Evolutionary conservation across 768 basidiomycete genomes (phyloP).

Genomic region (Exidia glandulosa): DNA sequence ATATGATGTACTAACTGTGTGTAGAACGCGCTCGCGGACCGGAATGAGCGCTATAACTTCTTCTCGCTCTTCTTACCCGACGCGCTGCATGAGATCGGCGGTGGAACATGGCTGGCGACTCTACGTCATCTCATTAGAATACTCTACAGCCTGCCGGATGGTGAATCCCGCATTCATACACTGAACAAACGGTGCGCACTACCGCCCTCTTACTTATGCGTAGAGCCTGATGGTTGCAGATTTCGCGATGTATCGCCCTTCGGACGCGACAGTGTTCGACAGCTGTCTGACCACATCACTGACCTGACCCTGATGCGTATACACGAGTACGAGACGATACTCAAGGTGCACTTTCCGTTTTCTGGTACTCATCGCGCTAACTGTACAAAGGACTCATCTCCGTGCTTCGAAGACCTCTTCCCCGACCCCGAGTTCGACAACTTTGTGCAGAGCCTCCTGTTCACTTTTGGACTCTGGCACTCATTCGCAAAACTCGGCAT

Average conservation of each 20-base stretch:
- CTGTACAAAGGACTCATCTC: too few relatives aligned
- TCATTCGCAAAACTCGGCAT: conserved; percentile 5
- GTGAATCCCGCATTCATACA: not conserved
- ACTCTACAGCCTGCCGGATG: not conserved
- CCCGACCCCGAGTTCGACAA: conserved; percentile 5
- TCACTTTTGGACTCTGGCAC: not conserved
- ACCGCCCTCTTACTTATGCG: too few relatives aligned
- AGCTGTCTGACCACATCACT: too few relatives aligned
- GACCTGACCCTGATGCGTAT: too few relatives aligned
- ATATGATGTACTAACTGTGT: too few relatives aligned
- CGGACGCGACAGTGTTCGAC: too few relatives aligned
- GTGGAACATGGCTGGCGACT: not conserved
- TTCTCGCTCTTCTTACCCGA: too few relatives aligned
- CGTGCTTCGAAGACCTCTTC: conserved; percentile 29
- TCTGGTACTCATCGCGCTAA: not conserved
- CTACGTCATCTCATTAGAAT: not conserved
- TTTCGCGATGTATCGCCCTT: too few relatives aligned
- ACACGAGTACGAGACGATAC: too few relatives aligned
- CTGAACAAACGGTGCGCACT: not conserved
- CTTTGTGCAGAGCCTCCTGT: too few relatives aligned
- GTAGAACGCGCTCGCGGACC: not conserved
- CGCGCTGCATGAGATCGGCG: not conserved
- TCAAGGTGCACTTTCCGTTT: too few relatives aligned
- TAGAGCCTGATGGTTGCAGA: too few relatives aligned
- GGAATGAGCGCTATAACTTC: not conserved